Evolutionary conservation across 441 rosid genomes (phyloP).

Genomic region (Pelargonium australe): DNA sequence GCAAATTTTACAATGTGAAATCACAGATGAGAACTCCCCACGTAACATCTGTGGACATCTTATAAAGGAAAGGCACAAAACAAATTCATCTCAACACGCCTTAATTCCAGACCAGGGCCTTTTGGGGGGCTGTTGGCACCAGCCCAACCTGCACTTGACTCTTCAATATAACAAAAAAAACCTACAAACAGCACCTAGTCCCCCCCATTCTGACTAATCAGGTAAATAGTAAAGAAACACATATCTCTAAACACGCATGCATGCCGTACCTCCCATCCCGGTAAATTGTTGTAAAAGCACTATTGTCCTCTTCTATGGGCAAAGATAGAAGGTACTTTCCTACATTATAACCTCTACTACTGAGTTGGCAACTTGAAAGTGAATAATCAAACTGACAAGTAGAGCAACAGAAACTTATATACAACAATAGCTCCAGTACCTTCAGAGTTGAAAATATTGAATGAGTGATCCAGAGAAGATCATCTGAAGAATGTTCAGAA

Average conservation of each 20-base stretch:
- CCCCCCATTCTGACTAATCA: too few relatives aligned
- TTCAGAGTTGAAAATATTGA: slow-evolving; percentile 58
- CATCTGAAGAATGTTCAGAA: slow-evolving; percentile 61
- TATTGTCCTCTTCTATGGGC: slow-evolving; percentile 1
- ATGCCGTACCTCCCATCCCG: not conserved
- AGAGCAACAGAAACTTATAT: slow-evolving; percentile 15
- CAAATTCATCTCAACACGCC: not conserved
- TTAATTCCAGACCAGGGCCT: not conserved
- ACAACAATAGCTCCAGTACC: slow-evolving; percentile 36
- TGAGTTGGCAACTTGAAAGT: slow-evolving; percentile 2
- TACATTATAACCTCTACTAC: not conserved
- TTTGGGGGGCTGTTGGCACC: not conserved
- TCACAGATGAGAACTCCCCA: slow-evolving; percentile 4
- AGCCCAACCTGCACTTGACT: slow-evolving; percentile 6
- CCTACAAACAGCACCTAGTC: not conserved
- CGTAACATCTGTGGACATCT: slow-evolving; percentile 9
- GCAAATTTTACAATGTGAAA: not conserved
- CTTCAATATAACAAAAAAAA: not conserved
- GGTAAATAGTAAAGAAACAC: not conserved
- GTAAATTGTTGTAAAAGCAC: not conserved
- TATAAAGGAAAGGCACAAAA: not conserved
- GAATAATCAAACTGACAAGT: not conserved
- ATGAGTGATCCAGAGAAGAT: slow-evolving; percentile 58
- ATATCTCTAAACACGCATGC: not conserved
- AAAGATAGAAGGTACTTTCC: not conserved